phyloP scores from a whole-genome alignment of 306 rosid genomes.

The Prosopis cineraria region DNA sequence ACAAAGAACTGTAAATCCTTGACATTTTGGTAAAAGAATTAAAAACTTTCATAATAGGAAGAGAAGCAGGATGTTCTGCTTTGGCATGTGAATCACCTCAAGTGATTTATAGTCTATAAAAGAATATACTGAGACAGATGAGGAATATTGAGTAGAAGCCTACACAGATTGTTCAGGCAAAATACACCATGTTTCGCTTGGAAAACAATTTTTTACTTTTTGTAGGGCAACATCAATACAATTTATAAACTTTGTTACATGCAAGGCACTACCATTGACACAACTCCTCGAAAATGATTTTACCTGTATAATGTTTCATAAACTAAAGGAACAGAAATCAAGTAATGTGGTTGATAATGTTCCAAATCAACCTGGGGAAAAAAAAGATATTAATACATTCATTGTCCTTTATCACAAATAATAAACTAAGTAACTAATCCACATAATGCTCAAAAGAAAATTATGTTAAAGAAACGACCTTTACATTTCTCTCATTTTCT shows the following conservation, averaged over 20 bases:
- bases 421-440: slow-evolving; percentile 5
- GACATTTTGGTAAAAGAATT: background rate
- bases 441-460: background rate
- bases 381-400: slow-evolving; percentile 14
- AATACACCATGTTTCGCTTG: background rate
- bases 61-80: background rate
- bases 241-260: slow-evolving; percentile 24
- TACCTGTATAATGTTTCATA: slow-evolving; percentile 95
- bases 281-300: slow-evolving; percentile 14
- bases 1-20: background rate
- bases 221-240: background rate
- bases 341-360: slow-evolving; percentile 68
- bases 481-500: background rate
- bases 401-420: slow-evolving; percentile 16
- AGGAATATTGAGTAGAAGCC: background rate
- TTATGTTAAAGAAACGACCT: background rate
- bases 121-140: background rate
- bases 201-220: background rate
- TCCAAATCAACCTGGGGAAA: slow-evolving; percentile 68
- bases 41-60: background rate
- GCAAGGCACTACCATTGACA: slow-evolving; percentile 13
- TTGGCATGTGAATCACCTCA: background rate
- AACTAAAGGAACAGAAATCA: slow-evolving; percentile 90
- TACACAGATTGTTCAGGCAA: background rate
- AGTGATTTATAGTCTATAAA: background rate